A percentile compares a stretch with the other conserved stretches of the same genome.
phyloP scores from a whole-genome alignment of 2,329 filamentous ascomycete genomes.

The Aspergillus cejpii region DNA sequence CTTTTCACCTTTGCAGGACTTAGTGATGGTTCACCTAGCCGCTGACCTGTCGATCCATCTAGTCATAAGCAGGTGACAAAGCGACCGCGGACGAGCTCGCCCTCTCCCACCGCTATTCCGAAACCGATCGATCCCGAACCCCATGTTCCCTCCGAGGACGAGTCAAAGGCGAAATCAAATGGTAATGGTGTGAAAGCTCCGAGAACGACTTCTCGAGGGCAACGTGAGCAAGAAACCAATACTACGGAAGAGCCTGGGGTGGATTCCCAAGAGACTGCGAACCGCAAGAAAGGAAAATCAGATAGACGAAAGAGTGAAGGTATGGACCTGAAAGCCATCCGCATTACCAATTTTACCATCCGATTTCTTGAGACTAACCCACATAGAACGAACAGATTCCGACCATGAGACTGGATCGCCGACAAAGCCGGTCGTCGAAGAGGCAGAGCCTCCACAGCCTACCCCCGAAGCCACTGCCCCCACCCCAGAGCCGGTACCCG shows the following conservation, averaged over 20 bases:
- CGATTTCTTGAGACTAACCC: slow-evolving; percentile 26
- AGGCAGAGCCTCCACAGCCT: slow-evolving; percentile 38
- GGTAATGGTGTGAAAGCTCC: slow-evolving; percentile 50
- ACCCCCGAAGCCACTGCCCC: slow-evolving; percentile 40
- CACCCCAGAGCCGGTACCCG: slow-evolving; percentile 31
- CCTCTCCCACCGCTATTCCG: slow-evolving; percentile 57
- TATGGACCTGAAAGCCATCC: slow-evolving; percentile 36
- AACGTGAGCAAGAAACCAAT: slow-evolving; percentile 44
- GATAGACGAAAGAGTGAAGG: slow-evolving; percentile 77
- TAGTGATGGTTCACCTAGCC: slow-evolving; percentile 5
- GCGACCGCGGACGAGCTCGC: slow-evolving; percentile 74
- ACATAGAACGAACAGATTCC: slow-evolving; percentile 52
- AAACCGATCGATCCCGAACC: slow-evolving; percentile 43
- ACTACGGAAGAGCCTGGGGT: slow-evolving; percentile 60
- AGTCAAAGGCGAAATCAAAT: slow-evolving; percentile 40
- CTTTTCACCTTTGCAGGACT: slow-evolving; percentile 4
- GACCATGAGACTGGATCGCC: slow-evolving; percentile 61
- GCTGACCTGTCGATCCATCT: slow-evolving; percentile 24
- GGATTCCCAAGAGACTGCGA: slow-evolving; percentile 65
- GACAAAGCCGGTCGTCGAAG: slow-evolving; percentile 37
- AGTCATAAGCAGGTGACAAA: slow-evolving; percentile 69
- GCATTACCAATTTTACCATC: neutral
- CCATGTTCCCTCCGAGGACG: slow-evolving; percentile 59
- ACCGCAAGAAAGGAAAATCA: slow-evolving; percentile 72
- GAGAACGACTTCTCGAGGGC: slow-evolving; percentile 51